phyloP scores from a whole-genome alignment of 1,284 basidiomycete genomes.

The Papiliotrema fonsecae region DNA sequence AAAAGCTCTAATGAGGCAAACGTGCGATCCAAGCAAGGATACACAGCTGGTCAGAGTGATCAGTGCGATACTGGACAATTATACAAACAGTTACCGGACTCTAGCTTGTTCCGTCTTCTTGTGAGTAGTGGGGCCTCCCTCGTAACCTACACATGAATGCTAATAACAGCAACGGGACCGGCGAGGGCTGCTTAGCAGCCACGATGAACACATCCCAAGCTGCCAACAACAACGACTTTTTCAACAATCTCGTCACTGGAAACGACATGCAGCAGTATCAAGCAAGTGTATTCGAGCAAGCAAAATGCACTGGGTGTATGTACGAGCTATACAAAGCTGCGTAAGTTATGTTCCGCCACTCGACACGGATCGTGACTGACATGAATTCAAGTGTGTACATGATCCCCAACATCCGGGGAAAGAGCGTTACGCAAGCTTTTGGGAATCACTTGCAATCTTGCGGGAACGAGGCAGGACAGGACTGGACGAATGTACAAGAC shows the following conservation, averaged over 20 bases:
- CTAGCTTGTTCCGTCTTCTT: slow-evolving; percentile 33
- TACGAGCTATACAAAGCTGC: slow-evolving; percentile 39
- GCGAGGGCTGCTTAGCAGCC: slow-evolving; percentile 22
- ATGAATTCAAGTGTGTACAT: slow-evolving; percentile 25
- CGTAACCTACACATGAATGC: not conserved
- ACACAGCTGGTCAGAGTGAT: slow-evolving; percentile 18
- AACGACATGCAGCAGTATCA: slow-evolving; percentile 22
- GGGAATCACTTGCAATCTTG: slow-evolving; percentile 32
- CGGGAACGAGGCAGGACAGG: slow-evolving; percentile 7
- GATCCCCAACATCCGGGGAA: slow-evolving; percentile 23
- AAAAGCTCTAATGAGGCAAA: slow-evolving; percentile 11
- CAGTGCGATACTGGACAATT: slow-evolving; percentile 22
- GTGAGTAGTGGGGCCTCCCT: slow-evolving; percentile 14
- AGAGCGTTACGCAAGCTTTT: slow-evolving; percentile 18
- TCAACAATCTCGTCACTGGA: slow-evolving; percentile 28
- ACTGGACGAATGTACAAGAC: slow-evolving; percentile 32
- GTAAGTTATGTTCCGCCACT: slow-evolving; percentile 16
- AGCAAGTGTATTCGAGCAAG: slow-evolving; percentile 21
- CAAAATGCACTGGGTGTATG: slow-evolving; percentile 35
- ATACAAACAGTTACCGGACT: slow-evolving; percentile 29
- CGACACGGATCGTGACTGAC: not conserved
- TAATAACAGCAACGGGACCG: slow-evolving; percentile 29
- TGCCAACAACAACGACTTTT: slow-evolving; percentile 28
- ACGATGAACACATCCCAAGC: slow-evolving; percentile 16
- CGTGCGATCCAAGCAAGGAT: slow-evolving; percentile 12